Evolutionary conservation across 768 basidiomycete species (phyloP), one percentile per base, ranked within the genome.

Genomic region (Saitozyma podzolica): DNA sequence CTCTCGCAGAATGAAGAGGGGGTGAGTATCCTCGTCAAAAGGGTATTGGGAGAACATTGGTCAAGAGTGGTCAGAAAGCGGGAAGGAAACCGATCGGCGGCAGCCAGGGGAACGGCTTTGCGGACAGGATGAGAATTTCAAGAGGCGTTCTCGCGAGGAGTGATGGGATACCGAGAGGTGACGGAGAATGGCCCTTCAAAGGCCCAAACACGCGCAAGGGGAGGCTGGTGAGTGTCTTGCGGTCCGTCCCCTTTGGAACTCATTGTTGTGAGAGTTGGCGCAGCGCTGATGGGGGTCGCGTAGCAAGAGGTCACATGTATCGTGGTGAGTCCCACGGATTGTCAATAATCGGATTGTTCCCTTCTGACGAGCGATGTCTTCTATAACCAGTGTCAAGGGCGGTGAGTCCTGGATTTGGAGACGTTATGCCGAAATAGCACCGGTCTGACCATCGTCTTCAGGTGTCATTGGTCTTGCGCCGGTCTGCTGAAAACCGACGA

Each of bases 401-500:
- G 29, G n/a, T 19, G 13, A 45, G 56, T 9, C 20, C 19, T 7
- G 29, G 52, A 37, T 53, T 19, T 29, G 2, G 29, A 29, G 52
- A 11, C 52, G 11, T 20, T 53, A 17, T 9, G 10, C 6, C 17
- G 49, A 2, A 2, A n/a, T n/a, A 7, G 54, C 54, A 41, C 40
- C 40, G 16, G 6, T 9, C 9, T 50, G 40, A 9, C 50, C 50
- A 43, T 49, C 20, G 6, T 17, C 40, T 49, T 8, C n/a, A 11
- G 41, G 20, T 50, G 49, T 20, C 58, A 59, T 42, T 19, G 19
- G 7, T n/a, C 49, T 13, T 59, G 58, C 16, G 49, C 58, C 10
- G 58, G 58, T 11, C 19, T 59, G 9, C 29, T 29, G 29, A 29
- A 29, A 29, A 37, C 47, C 4, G 11, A 17, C 5, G 56, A 58